Evolutionary conservation across 345 rosid species (phyloP).

Genomic region (Turnera subulata): DNA sequence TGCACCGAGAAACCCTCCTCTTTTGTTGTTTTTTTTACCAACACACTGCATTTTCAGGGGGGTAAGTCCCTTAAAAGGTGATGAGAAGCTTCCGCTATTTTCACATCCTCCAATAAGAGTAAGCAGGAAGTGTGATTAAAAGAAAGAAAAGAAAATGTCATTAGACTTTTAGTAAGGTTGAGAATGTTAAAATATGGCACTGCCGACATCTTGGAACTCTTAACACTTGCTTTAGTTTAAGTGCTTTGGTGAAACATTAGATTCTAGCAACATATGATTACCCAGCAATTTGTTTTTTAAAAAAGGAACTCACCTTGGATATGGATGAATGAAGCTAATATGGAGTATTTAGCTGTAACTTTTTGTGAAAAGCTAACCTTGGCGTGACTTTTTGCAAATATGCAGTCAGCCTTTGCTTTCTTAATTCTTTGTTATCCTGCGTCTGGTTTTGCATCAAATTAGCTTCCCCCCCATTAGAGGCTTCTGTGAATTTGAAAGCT

Average conservation of each 20-base stretch:
- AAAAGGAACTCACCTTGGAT: background rate
- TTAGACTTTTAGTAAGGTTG: constrained; percentile 11
- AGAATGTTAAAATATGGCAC: background rate
- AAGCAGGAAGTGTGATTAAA: too few species aligned
- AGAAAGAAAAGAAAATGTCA: too few species aligned
- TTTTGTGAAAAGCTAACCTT: background rate
- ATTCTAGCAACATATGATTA: constrained; percentile 38
- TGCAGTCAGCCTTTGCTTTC: too few species aligned
- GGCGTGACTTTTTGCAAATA: too few species aligned
- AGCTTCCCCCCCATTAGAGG: too few species aligned
- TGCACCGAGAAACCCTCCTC: background rate
- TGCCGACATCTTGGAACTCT: constrained; percentile 17
- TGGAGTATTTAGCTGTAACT: background rate
- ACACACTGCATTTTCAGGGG: background rate
- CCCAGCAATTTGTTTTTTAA: constrained; percentile 10
- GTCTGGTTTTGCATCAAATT: background rate
- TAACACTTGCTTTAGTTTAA: constrained; percentile 14
- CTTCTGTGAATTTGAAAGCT: too few species aligned
- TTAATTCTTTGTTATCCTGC: background rate
- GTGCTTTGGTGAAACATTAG: constrained; percentile 24
- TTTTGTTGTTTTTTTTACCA: background rate
- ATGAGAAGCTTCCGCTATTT: background rate
- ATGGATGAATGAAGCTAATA: background rate
- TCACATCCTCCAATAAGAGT: background rate
- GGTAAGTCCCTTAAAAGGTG: background rate